Conservation (phyloP, 805 yeast genomes). For the Saturnispora mendoncae region DNA sequence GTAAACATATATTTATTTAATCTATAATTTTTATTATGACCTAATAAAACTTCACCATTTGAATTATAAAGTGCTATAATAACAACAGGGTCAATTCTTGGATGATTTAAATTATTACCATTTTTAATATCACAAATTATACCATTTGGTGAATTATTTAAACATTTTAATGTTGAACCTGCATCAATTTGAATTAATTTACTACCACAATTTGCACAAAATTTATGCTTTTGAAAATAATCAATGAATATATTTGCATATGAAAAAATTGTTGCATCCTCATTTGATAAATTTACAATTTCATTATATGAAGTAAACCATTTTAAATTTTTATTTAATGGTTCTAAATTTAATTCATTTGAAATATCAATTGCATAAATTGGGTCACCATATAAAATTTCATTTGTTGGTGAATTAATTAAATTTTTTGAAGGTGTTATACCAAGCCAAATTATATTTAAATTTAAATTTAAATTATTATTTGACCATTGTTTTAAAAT, state of each 20-base stretch:
- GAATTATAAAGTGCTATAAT: conserved; percentile 69
- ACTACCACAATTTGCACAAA: conserved; percentile 84
- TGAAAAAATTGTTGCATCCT: conserved; percentile 61
- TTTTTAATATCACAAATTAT: conserved; percentile 34
- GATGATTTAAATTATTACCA: conserved; percentile 70
- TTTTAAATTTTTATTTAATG: conserved; percentile 1
- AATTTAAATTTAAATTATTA: neutral
- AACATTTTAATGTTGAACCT: conserved; percentile 54
- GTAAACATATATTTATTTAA: conserved; percentile 44
- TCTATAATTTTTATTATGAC: conserved; percentile 41
- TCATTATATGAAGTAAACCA: conserved; percentile 12
- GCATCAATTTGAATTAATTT: conserved; percentile 53
- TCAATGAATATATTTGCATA: conserved; percentile 80
- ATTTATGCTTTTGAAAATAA: conserved; percentile 67
- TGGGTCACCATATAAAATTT: conserved; percentile 52
- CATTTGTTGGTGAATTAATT: conserved; percentile 15
- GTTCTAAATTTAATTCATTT: conserved; percentile 12
- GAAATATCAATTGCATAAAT: conserved; percentile 55
- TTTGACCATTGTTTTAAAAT: conserved; percentile 5
- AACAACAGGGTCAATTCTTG: conserved; percentile 84
- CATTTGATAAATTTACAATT: conserved; percentile 19
- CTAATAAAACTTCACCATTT: conserved; percentile 56
- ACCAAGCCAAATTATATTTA: conserved; percentile 8
- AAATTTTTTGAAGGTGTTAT: neutral
- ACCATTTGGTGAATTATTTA: conserved; percentile 24